Conservation (phyloP, 2,329 filamentous ascomycete genomes). For the Aspergillus sclerotialis region DNA sequence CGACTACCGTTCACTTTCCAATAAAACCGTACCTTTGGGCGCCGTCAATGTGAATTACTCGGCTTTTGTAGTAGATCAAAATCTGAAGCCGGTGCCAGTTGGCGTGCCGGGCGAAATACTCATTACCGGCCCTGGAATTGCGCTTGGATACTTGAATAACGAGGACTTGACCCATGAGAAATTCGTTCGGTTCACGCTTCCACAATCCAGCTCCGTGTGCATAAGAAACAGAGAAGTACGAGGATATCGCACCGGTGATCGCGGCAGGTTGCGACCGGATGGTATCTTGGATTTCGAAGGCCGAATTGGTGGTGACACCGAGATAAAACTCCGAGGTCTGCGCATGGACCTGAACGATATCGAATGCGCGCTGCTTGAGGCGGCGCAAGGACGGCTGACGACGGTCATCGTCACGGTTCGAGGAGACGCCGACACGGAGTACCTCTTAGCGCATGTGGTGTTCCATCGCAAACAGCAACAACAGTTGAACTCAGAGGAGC, state of each 20-base stretch:
- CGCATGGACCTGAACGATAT: conserved; percentile 44
- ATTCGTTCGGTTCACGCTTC: conserved; percentile 12
- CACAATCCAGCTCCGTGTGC: conserved; percentile 1
- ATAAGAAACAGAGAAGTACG: neutral
- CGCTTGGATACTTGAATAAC: conserved; percentile 11
- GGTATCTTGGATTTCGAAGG: conserved; percentile 19
- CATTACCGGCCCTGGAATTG: conserved; percentile 25
- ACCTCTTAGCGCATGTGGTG: conserved; percentile 1
- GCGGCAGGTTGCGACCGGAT: conserved; percentile 16
- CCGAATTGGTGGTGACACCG: conserved; percentile 18
- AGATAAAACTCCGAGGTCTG: conserved; percentile 21
- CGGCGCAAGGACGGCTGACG: conserved; percentile 8
- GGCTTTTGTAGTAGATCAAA: conserved; percentile 29
- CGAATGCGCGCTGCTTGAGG: conserved; percentile 20
- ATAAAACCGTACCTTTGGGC: too few species aligned
- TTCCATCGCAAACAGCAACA: too few species aligned
- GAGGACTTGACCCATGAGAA: conserved; percentile 8
- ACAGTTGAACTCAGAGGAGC: too few species aligned
- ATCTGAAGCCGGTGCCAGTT: conserved; percentile 29
- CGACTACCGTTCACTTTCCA: too few species aligned
- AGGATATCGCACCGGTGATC: conserved; percentile 23
- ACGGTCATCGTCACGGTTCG: neutral
- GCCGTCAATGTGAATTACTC: conserved; percentile 33
- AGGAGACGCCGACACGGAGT: neutral
- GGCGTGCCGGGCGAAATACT: conserved; percentile 38